These are phyloP conservation scores for Biscogniauxia sp. DNA, from an alignment of 2,329 filamentous ascomycete genomes.

Conservation along the genomic window DNA sequence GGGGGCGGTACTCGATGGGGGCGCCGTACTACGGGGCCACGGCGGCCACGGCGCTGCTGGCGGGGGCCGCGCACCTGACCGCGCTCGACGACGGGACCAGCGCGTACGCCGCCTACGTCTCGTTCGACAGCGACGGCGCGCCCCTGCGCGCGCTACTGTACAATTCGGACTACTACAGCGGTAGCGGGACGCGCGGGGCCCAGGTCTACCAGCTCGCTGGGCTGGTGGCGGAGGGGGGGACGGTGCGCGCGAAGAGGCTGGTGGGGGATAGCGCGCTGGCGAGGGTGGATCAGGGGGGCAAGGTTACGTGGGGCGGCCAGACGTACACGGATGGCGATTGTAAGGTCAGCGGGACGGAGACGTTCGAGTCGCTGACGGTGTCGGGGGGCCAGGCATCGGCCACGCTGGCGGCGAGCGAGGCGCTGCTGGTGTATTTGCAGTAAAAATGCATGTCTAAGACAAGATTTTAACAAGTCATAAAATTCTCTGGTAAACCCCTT, in stretches of 20 bases:
- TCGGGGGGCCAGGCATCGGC: slow-evolving; percentile 39
- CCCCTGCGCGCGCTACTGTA: slow-evolving; percentile 42
- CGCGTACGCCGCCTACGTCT: slow-evolving; percentile 45
- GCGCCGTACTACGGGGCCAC: slow-evolving; percentile 53
- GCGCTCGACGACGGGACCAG: slow-evolving; percentile 43
- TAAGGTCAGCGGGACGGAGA: slow-evolving; percentile 39
- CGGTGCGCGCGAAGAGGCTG: slow-evolving; percentile 42
- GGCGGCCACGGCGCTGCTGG: slow-evolving; percentile 44
- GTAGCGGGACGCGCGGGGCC: slow-evolving; percentile 32
- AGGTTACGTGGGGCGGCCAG: slow-evolving; percentile 45
- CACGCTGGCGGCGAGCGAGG: slow-evolving; percentile 44
- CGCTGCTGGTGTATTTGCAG: slow-evolving; percentile 46
- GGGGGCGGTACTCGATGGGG: slow-evolving; percentile 44
- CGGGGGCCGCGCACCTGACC: slow-evolving; percentile 41
- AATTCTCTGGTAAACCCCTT: too few species aligned
- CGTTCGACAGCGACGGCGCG: slow-evolving; percentile 37
- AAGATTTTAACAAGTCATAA: too few species aligned
- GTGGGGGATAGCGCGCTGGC: slow-evolving; percentile 43
- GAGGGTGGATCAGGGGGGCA: slow-evolving; percentile 42
- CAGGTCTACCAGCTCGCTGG: slow-evolving; percentile 43
- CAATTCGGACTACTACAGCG: slow-evolving; percentile 43
- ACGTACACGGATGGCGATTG: slow-evolving; percentile 46
- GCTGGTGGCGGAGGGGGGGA: slow-evolving; percentile 24
- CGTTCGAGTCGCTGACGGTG: slow-evolving; percentile 35
- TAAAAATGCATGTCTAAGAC: slow-evolving; percentile 1